Evolutionary conservation across 176 grass and related monocot species (phyloP).

Genomic region (Musa acuminata): DNA sequence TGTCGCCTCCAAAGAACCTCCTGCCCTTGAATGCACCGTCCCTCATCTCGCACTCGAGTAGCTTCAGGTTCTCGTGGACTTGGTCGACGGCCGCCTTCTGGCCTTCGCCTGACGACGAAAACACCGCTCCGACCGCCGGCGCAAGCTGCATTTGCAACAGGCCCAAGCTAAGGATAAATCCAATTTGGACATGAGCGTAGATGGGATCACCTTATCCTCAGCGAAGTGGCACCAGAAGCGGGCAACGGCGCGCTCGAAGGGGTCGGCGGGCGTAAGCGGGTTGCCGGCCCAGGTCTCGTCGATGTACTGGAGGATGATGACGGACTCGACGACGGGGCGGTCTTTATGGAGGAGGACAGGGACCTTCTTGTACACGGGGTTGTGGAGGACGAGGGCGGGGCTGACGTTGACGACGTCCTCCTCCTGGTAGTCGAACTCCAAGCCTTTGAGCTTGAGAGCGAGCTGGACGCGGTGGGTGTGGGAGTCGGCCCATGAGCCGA

Average conservation of each 20-base stretch:
- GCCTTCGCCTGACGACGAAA: neutral
- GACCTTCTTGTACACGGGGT: constrained; percentile 2
- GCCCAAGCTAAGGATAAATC: no score
- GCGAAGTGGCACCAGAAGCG: constrained; percentile 3
- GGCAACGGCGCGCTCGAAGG: neutral
- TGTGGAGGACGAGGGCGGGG: neutral
- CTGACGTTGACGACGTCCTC: neutral
- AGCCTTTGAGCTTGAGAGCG: constrained; percentile 10
- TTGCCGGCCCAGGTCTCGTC: neutral
- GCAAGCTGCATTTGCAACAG: neutral
- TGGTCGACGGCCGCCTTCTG: neutral
- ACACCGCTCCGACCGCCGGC: neutral
- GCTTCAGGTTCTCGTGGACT: constrained; percentile 1
- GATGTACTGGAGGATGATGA: neutral
- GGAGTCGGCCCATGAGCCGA: constrained; percentile 2
- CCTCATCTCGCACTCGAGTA: neutral
- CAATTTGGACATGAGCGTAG: no score
- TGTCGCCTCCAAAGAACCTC: neutral
- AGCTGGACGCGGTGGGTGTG: constrained; percentile 9
- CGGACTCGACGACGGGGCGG: neutral
- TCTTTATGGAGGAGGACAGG: neutral
- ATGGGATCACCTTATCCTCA: neutral
- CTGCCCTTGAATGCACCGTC: neutral
- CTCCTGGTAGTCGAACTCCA: constrained; percentile 6
- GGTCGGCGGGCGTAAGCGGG: neutral